Evolutionary conservation across 495 filamentous ascomycete genomes (phyloP).

Genomic region (Baudoinia panamericana): DNA sequence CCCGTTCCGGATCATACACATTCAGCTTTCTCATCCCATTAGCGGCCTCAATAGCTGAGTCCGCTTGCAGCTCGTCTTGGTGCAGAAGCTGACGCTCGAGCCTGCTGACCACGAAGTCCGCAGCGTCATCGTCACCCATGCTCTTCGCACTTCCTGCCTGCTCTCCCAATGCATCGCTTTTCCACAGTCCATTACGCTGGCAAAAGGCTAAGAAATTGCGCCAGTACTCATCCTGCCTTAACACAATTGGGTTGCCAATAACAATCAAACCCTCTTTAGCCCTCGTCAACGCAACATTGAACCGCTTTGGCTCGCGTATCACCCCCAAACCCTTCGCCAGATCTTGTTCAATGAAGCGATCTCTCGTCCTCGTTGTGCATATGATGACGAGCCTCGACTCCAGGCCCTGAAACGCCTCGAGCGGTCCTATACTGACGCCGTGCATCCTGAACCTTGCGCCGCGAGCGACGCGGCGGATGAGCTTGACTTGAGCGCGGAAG

Average conservation of each 20-base stretch:
- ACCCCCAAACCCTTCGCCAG: slow-evolving; percentile 35
- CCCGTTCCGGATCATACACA: no score
- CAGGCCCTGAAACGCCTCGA: slow-evolving; percentile 45
- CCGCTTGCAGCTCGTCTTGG: no score
- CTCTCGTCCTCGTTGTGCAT: slow-evolving; percentile 39
- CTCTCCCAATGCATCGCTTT: no score
- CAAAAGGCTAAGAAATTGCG: slow-evolving; percentile 37
- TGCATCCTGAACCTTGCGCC: slow-evolving; percentile 21
- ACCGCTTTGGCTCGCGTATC: slow-evolving; percentile 34
- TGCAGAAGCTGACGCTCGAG: no score
- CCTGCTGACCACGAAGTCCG: no score
- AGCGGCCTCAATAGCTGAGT: no score
- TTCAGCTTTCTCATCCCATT: no score
- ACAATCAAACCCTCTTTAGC: slow-evolving; percentile 42
- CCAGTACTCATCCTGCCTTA: slow-evolving; percentile 36
- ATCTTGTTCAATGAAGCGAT: slow-evolving; percentile 37
- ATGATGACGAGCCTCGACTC: slow-evolving; percentile 43
- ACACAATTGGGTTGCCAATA: slow-evolving; percentile 37
- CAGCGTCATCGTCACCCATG: no score
- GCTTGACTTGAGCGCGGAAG: slow-evolving; percentile 40
- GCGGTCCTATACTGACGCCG: slow-evolving; percentile 41
- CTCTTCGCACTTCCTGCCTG: no score
- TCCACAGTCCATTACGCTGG: slow-evolving; percentile 32
- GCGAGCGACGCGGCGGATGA: slow-evolving; percentile 32
- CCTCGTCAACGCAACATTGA: slow-evolving; percentile 45